Base-by-base conservation (phyloP, 208 protist genomes). In the Jaenimonas drosophilae region DNA sequence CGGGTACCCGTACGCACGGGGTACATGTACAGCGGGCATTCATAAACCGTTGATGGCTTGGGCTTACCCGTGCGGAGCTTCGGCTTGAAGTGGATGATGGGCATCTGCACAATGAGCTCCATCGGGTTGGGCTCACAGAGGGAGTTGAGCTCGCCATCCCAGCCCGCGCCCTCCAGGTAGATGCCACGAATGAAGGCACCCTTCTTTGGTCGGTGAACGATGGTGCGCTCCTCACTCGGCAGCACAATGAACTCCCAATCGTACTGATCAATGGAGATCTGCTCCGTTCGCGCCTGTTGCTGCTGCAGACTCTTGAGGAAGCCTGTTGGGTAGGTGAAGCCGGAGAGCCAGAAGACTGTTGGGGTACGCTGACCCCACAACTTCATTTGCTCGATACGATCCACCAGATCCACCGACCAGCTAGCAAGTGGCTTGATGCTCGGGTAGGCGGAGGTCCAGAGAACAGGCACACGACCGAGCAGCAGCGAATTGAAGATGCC, bases 31-130 rank as follows among this genome's bases (percentile, higher is more conserved):
- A 91, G 47, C 16, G 97, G 97, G 57, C 94, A 98, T 63, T 90
- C 65, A 64, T 99, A 99, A 11, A 91, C 65, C 19, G 49, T 65
- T 30, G 88, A 82, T 5, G 66, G 56, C 45, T 80, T 74, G 23
- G 80, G 79, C 64, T 95, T 96, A 26, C 43, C 62, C 32, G 61
- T 71, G 20, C 80, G 76, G 51, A 97, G 85, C 52, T 94, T 97
- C 2, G 97, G 96, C 61, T 94, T 97, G 64, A 99, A 99, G 74
- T 99, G 91, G 39, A 99, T 97, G 20, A 99, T 84, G n/a, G 97
- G 97, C 96, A 99, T 98, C 23, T 64, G 19, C 51, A 88, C 79
- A 23, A 94, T 76, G 17, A 99, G 81, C 75, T 99, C 87, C 84
- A 99, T 97, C 11, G 97, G 95, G 14, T 83, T 65, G 6, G 96